These are phyloP conservation scores for Aspergillus oerlinghausenensis DNA, from an alignment of 2,329 filamentous ascomycete species.

Conservation along the genomic window DNA sequence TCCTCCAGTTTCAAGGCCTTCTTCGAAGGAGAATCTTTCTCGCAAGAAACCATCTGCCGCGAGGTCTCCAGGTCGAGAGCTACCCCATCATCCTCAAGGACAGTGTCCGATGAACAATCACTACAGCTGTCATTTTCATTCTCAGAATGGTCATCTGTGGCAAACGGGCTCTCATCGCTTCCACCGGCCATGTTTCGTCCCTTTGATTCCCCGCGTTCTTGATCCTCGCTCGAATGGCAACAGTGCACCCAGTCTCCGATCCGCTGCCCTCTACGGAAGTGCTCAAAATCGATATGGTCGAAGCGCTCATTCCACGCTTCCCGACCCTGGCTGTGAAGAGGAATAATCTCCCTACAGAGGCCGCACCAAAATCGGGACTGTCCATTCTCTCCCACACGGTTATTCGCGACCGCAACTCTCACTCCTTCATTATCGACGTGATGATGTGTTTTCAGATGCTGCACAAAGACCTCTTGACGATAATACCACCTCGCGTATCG, in stretches of 20 bases:
- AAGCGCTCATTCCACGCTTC: slow-evolving; percentile 59
- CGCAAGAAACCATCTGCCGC: background rate
- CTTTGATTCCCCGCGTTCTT: slow-evolving; percentile 8
- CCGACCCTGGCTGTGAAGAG: slow-evolving; percentile 46
- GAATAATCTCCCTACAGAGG: slow-evolving; percentile 62
- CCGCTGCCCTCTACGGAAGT: slow-evolving; percentile 38
- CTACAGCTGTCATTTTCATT: slow-evolving; percentile 10
- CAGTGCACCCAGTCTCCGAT: slow-evolving; percentile 31
- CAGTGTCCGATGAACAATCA: slow-evolving; percentile 4
- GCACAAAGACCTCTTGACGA: slow-evolving; percentile 54
- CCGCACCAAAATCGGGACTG: slow-evolving; percentile 79
- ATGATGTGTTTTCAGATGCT: slow-evolving; percentile 57
- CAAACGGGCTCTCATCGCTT: background rate
- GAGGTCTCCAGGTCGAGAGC: background rate
- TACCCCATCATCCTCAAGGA: slow-evolving; percentile 5
- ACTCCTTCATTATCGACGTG: slow-evolving; percentile 27
- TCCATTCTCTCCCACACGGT: slow-evolving; percentile 61
- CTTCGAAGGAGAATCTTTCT: background rate
- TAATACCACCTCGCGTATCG: slow-evolving; percentile 58
- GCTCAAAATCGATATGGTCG: slow-evolving; percentile 67
- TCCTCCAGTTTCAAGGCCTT: background rate
- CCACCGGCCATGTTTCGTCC: background rate
- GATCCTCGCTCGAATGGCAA: slow-evolving; percentile 19
- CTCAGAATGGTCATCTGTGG: background rate
- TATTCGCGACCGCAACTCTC: slow-evolving; percentile 40